Conservation (phyloP, 164 flowering plant species). For the Piper longum region DNA sequence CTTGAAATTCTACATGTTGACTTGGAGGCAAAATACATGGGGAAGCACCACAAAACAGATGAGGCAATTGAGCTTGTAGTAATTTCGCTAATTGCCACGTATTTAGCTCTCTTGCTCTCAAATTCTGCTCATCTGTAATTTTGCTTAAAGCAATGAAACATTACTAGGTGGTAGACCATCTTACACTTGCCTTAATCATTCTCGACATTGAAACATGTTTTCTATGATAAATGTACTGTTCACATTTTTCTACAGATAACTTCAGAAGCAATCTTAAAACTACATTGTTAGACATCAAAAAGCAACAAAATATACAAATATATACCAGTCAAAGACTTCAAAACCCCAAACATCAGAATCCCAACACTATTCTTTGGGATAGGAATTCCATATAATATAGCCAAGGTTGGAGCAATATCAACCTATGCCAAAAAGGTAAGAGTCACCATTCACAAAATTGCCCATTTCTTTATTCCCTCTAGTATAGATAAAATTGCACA, state of each 20-base stretch:
- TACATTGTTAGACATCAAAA: background rate
- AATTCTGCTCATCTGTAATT: constrained; percentile 36
- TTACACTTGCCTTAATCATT: background rate
- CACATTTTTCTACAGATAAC: background rate
- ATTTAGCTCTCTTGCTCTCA: constrained; percentile 72
- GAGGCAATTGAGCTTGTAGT: constrained; percentile 53
- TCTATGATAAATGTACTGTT: background rate
- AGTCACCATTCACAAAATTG: background rate
- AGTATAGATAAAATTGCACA: background rate
- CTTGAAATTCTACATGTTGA: constrained; percentile 12
- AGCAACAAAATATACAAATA: constrained; percentile 7
- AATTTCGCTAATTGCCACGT: constrained; percentile 83
- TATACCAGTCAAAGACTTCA: constrained; percentile 47
- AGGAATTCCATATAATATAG: constrained; percentile 87
- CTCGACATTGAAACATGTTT: background rate
- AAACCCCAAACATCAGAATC: constrained; percentile 32
- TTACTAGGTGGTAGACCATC: background rate
- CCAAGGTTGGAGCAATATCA: constrained; percentile 80
- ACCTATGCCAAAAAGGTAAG: constrained; percentile 36
- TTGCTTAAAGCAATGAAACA: background rate
- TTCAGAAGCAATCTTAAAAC: background rate
- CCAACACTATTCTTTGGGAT: constrained; percentile 89
- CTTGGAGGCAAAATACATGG: constrained; percentile 14
- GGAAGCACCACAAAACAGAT: constrained; percentile 27
- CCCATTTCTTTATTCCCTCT: background rate